Base-by-base conservation (phyloP, 139 green algal species). In the Zygnema circumcarinatum region DNA sequence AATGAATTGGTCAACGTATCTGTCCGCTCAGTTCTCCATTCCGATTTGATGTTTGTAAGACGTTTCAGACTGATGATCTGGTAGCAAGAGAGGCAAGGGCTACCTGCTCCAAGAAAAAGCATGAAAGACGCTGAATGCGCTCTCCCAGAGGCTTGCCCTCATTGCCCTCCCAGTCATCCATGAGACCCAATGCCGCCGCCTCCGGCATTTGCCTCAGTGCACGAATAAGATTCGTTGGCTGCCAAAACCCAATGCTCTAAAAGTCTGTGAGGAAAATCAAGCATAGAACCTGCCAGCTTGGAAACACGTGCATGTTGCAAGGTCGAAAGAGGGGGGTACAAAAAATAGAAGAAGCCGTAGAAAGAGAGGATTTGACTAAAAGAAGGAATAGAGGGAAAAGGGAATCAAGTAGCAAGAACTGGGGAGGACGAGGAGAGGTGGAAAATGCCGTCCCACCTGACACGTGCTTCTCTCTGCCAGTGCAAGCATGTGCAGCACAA, bases 401-500 rank as follows among this genome's bases (percentile, higher is more conserved):
- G 47, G 47, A 16, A 62, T 62, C 7, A 62, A 25, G 7, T 7
- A 62, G 16, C 47, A 62, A 62, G 16, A 62, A 62, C 7, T 16
- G 16, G 16, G 47, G 47, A 25, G 16, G 47, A 62, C 7, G 16
- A 25, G 47, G 47, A 62, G 47, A 16, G 47, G 16, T 62, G 47
- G 47, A 16, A 62, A 62, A 16, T 62, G 47, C 7, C 47, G 7
- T 62, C 47, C 16, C 32, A 89, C 85, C 85, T 90, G 85, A 93
- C 95, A 98, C 3, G 95, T 93, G n/a, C 76, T 85, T 38, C 92
- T 92, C 7, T 89, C 76, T 0, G 91, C 0, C 78, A 93, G 22
- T 81, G 79, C 72, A 87, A 99, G 92, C 96, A 98, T 98, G 67
- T 95, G 91, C 80, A 98, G 96, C 29, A 99, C 94, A 85, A 98